A percentile compares a stretch with the other conserved stretches of the same genome.
These are phyloP conservation scores for Hansenula lynferdii DNA, from an alignment of 1,139 yeast genomes.

Conservation along the genomic window DNA sequence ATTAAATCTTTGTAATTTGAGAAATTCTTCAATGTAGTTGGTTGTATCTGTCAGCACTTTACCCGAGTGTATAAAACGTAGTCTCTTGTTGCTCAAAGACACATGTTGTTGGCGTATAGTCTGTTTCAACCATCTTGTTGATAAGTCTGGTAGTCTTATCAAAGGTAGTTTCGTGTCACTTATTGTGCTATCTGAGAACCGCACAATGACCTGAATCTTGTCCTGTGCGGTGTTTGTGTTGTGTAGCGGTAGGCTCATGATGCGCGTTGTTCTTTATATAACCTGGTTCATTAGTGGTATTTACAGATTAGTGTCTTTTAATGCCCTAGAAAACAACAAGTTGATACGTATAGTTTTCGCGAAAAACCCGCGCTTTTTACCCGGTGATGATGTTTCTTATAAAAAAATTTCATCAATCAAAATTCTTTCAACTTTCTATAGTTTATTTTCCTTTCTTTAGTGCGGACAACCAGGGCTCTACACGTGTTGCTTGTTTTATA, in stretches of 20 bases:
- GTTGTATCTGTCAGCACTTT: slow-evolving; percentile 59
- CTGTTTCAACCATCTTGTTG: slow-evolving; percentile 39
- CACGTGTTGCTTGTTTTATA: slow-evolving; percentile 57
- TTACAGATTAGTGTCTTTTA: background rate
- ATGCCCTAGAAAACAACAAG: slow-evolving; percentile 7
- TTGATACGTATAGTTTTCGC: background rate
- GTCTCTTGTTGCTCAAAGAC: slow-evolving; percentile 38
- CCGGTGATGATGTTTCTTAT: background rate
- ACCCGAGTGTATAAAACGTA: slow-evolving; percentile 74
- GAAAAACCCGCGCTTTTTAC: slow-evolving; percentile 3
- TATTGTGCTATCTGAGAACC: slow-evolving; percentile 44
- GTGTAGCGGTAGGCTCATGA: slow-evolving; percentile 9
- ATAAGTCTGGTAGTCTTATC: slow-evolving; percentile 30
- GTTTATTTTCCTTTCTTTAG: slow-evolving; percentile 23
- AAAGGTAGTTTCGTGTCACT: slow-evolving; percentile 41
- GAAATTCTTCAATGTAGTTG: slow-evolving; percentile 38
- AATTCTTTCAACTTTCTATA: slow-evolving; percentile 4
- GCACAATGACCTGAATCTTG: slow-evolving; percentile 33
- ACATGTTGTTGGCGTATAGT: slow-evolving; percentile 35
- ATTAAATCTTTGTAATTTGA: slow-evolving; percentile 19
- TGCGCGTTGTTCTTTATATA: slow-evolving; percentile 2
- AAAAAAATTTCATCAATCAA: slow-evolving; percentile 1
- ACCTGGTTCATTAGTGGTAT: background rate
- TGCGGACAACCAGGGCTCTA: slow-evolving; percentile 69
- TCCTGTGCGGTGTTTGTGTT: slow-evolving; percentile 4